These are phyloP conservation scores for Aspergillus udagawae DNA, from an alignment of 2,329 filamentous ascomycete genomes.

Conservation along the genomic window DNA sequence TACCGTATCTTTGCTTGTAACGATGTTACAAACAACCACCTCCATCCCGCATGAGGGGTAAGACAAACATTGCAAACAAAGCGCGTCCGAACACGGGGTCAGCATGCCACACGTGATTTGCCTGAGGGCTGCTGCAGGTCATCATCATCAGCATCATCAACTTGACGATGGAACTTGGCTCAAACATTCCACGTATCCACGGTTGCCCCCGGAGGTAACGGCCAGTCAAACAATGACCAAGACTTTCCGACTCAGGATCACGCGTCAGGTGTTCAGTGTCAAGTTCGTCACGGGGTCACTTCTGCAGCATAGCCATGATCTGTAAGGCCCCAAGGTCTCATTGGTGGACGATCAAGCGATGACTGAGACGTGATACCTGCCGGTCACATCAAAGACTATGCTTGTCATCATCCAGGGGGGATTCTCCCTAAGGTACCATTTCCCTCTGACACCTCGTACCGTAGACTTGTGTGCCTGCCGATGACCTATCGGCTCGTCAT, in stretches of 20 bases:
- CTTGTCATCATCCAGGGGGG: background rate
- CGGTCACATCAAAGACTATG: background rate
- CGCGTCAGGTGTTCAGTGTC: conserved; percentile 5
- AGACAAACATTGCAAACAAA: conserved; percentile 9
- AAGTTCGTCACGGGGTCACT: conserved; percentile 2
- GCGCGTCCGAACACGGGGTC: conserved; percentile 5
- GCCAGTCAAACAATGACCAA: conserved; percentile 4
- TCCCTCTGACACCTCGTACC: background rate
- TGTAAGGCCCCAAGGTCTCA: conserved; percentile 13
- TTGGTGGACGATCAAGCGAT: conserved; percentile 6
- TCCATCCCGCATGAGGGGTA: conserved; percentile 15
- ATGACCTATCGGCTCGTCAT: background rate
- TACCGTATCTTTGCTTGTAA: conserved; percentile 1
- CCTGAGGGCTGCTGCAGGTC: conserved; percentile 3
- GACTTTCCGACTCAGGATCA: background rate
- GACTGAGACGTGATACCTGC: conserved; percentile 11
- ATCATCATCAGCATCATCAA: background rate
- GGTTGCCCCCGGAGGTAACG: background rate
- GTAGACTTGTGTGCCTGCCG: background rate
- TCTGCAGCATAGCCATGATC: conserved; percentile 11
- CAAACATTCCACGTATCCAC: background rate
- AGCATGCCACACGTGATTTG: conserved; percentile 8
- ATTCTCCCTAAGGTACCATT: background rate
- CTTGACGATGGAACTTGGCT: background rate
- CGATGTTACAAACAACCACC: background rate